Evolutionary conservation across 176 grass and related monocot genomes (phyloP), one percentile per base, ranked within the genome.

Genomic region (Ananas comosus): DNA sequence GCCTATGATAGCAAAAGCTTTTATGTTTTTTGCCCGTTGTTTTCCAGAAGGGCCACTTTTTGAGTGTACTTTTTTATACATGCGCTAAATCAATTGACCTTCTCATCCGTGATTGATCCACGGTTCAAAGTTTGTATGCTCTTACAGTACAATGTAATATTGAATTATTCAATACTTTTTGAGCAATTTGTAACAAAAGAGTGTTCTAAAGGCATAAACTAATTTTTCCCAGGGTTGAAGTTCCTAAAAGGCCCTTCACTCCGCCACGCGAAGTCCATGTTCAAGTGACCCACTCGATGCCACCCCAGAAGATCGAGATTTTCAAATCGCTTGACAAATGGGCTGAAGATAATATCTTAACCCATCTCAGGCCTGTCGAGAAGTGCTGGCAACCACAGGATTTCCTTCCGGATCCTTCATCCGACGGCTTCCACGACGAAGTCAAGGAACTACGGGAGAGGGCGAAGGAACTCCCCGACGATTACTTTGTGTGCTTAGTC

Each of bases 401-500:
- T 67, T 76, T 54, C 54, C 73, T 76, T 66, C 73, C 73, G 9
- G 22, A 74, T 16, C 72, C 72, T 64, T 74, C 72, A 52, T 74
- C 72, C 13, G 72, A 74, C 3, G 61, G 72, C 22, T 74, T 74
- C 48, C 22, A 65, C 12, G 58, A 54, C 22, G 73, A 75, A 63
- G 63, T 75, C 9, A 75, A 75, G 24, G 73, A 75, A 66, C 21
- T 75, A 50, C 52, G 63, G 3, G 73, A 75, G 28, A 61, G 73
- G 9, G 64, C 63, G 18, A 75, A 75, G 73, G 73, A 66, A 63
- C 65, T 75, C 18, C 73, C 73, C 14, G 73, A 75, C 52, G 73
- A 75, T 75, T 75, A 66, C 53, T 65, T 66, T 66, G 73, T 75
- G 65, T 75, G 73, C 49, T 66, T 75, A 23, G 64, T 75, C 66